phyloP scores from a whole-genome alignment of 2,329 filamentous ascomycete species.

The Aureobasidium sp. region DNA sequence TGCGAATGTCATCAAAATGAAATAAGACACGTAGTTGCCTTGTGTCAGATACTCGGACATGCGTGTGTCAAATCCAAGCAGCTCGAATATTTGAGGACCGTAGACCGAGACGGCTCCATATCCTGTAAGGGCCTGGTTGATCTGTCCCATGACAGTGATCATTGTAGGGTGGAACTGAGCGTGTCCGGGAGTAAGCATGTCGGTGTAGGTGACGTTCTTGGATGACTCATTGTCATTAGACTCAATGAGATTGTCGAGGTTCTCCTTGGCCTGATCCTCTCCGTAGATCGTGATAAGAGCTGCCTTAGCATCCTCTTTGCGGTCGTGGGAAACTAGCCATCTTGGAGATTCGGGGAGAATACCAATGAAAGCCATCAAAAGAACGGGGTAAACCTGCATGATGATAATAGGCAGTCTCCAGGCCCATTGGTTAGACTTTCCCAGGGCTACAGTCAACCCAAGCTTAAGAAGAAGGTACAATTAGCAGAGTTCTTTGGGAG shows the following conservation, averaged over 20 bases:
- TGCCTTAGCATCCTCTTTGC: constrained; percentile 41
- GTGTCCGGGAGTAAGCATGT: constrained; percentile 49
- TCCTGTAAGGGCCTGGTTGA: constrained; percentile 51
- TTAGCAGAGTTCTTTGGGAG: no score
- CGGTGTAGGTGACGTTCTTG: constrained; percentile 41
- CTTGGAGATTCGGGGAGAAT: constrained; percentile 49
- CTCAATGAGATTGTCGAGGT: constrained; percentile 42
- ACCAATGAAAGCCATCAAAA: constrained; percentile 44
- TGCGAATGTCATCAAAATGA: constrained; percentile 51
- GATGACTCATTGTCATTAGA: constrained; percentile 42
- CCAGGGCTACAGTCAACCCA: constrained; percentile 42
- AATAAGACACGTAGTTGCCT: constrained; percentile 53
- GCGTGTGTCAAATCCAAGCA: constrained; percentile 47
- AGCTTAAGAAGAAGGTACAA: constrained; percentile 20
- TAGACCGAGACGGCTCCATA: constrained; percentile 55
- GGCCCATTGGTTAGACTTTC: constrained; percentile 51
- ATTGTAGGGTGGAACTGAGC: constrained; percentile 53
- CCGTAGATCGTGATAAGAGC: constrained; percentile 43
- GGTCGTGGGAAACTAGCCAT: constrained; percentile 47
- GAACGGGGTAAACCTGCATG: constrained; percentile 51
- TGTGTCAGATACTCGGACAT: constrained; percentile 49
- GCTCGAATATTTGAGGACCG: constrained; percentile 54
- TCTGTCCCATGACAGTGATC: constrained; percentile 53
- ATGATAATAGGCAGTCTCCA: constrained; percentile 53
- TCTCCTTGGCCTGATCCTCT: constrained; percentile 40